A percentile compares a stretch with the other conserved stretches of the same genome.
These are phyloP conservation scores for Fusarium lateritium DNA, from an alignment of 2,329 filamentous ascomycete species.

Conservation along the genomic window DNA sequence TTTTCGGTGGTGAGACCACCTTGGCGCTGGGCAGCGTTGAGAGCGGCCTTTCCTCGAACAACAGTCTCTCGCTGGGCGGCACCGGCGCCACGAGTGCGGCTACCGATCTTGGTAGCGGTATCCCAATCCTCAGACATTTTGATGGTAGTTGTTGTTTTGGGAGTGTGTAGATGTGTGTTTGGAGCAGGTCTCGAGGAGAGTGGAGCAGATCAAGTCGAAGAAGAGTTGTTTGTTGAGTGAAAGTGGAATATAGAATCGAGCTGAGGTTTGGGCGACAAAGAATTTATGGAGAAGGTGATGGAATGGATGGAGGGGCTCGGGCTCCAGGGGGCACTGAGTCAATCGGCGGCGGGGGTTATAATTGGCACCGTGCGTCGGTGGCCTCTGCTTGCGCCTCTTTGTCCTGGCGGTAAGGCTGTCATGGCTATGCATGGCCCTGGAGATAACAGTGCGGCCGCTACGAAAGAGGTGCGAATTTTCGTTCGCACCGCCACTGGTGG, in stretches of 20 bases:
- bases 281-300: slow-evolving; percentile 52
- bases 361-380: slow-evolving; percentile 42
- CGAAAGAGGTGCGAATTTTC: slow-evolving; percentile 24
- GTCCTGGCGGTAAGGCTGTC: slow-evolving; percentile 29
- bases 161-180: slow-evolving; percentile 10
- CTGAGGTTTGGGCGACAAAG: slow-evolving; percentile 39
- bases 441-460: slow-evolving; percentile 9
- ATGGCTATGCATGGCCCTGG: slow-evolving; percentile 11
- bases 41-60: slow-evolving; percentile 82
- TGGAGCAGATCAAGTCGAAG: neutral
- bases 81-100: slow-evolving; percentile 80
- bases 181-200: neutral
- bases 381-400: slow-evolving; percentile 39
- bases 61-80: slow-evolving; percentile 84
- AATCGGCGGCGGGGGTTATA: slow-evolving; percentile 53
- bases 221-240: slow-evolving; percentile 35
- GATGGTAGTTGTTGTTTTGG: slow-evolving; percentile 59
- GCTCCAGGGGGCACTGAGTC: slow-evolving; percentile 52
- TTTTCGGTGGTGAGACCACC: slow-evolving; percentile 90
- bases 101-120: slow-evolving; percentile 91
- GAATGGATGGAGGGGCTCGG: slow-evolving; percentile 49
- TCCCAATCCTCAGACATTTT: slow-evolving; percentile 84
- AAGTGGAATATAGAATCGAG: slow-evolving; percentile 39
- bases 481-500: slow-evolving; percentile 45
- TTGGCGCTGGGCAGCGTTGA: slow-evolving; percentile 90